phyloP scores from a whole-genome alignment of 2,329 filamentous ascomycete species.

The Epichloe hybrida region DNA sequence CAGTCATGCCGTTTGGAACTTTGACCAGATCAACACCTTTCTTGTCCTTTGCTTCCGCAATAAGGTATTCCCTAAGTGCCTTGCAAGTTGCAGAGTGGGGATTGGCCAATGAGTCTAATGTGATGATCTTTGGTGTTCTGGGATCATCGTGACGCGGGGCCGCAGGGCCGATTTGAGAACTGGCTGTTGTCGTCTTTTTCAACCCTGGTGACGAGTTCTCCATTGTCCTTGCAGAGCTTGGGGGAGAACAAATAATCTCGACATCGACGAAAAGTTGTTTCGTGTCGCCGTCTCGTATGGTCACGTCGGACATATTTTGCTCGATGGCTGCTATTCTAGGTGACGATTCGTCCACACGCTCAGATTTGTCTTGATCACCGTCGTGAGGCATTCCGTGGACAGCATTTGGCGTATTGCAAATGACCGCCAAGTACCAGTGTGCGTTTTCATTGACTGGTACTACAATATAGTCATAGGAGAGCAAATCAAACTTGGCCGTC shows the following conservation, averaged over 20 bases:
- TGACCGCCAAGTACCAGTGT: conserved; percentile 93
- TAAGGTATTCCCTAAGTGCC: conserved; percentile 63
- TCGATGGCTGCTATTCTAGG: conserved; percentile 9
- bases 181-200: conserved; percentile 8
- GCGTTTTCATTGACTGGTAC: conserved; percentile 78
- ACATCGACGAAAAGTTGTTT: background rate
- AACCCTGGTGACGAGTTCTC: background rate
- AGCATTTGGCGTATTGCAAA: conserved; percentile 71
- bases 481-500: conserved; percentile 76
- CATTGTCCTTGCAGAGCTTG: background rate
- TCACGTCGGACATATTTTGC: conserved; percentile 11
- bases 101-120: conserved; percentile 70
- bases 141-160: conserved; percentile 19
- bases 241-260: background rate
- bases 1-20: conserved; percentile 43
- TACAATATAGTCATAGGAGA: conserved; percentile 76
- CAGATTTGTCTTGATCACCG: conserved; percentile 4
- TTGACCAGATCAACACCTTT: conserved; percentile 28
- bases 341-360: background rate
- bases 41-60: conserved; percentile 56
- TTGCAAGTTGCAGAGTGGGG: conserved; percentile 50
- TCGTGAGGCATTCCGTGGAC: conserved; percentile 15
- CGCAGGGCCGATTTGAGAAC: background rate
- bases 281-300: conserved; percentile 10
- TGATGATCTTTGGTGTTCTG: conserved; percentile 59